Evolutionary conservation across 495 filamentous ascomycete genomes (phyloP).

Genomic region (Podospora comata): DNA sequence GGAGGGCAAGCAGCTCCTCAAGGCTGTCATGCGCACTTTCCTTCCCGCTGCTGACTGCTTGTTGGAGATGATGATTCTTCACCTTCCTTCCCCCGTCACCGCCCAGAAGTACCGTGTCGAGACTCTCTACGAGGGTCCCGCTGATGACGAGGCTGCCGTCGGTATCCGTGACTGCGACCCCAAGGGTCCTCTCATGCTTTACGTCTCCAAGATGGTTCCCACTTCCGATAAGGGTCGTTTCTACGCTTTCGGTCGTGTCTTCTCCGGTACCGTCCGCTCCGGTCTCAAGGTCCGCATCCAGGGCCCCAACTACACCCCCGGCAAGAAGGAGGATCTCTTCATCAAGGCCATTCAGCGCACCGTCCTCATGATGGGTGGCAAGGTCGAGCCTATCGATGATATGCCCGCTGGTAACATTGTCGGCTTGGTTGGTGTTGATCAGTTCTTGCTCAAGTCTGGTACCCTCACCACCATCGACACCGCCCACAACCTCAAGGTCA

Average conservation of each 20-base stretch:
- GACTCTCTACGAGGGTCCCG: slow-evolving; percentile 97
- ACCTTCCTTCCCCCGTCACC: slow-evolving; percentile 92
- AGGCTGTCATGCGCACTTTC: slow-evolving; percentile 98
- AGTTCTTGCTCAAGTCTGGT: slow-evolving; percentile 99
- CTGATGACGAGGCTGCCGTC: slow-evolving; percentile 86
- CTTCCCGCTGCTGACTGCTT: slow-evolving; percentile 96
- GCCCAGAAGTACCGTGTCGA: slow-evolving; percentile 98
- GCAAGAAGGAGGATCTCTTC: slow-evolving; percentile 98
- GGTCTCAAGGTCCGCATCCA: slow-evolving; percentile 99
- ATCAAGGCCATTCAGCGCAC: slow-evolving; percentile 99
- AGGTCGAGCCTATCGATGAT: slow-evolving; percentile 98
- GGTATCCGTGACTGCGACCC: slow-evolving; percentile 97
- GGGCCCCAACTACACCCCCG: slow-evolving; percentile 96
- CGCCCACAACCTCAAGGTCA: slow-evolving; percentile 99
- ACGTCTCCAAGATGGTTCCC: slow-evolving; percentile 99
- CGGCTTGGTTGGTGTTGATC: slow-evolving; percentile 97
- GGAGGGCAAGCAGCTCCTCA: slow-evolving; percentile 95
- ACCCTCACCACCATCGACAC: slow-evolving; percentile 96
- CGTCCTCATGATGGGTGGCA: slow-evolving; percentile 99
- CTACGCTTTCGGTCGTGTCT: slow-evolving; percentile 99
- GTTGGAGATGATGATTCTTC: slow-evolving; percentile 99
- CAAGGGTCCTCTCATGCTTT: slow-evolving; percentile 98
- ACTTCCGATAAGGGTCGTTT: slow-evolving; percentile 99
- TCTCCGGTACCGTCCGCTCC: slow-evolving; percentile 93
- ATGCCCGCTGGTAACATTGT: slow-evolving; percentile 99